Base-by-base conservation (phyloP, 2,329 filamentous ascomycete genomes). In the Xylaria sp. region DNA sequence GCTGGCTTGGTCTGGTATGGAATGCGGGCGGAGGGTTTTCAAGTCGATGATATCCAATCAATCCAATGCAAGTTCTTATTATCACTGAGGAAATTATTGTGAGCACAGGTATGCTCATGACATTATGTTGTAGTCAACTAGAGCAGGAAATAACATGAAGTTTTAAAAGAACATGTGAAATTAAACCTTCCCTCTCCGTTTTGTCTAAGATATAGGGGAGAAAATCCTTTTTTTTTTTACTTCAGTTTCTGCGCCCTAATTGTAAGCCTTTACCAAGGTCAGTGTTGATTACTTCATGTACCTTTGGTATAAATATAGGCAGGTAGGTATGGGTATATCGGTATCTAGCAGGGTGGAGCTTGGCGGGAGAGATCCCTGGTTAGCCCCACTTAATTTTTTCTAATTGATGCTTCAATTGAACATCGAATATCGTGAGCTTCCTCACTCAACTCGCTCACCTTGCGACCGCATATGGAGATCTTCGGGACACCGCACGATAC, bases 351-450 rank as follows among this genome's bases (percentile, higher is more conserved):
- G 11, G 14, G 39, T 42, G 39, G 39, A 17, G 39, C 39, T 42
- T 42, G 14, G 39, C 24, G 24, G 5, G 4, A 42, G 4, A 42
- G 39, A 42, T 14, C 39, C 39, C 39, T 42, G 14, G 14, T 2
- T 17, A 2, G 14, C 19, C 54, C 69, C 69, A 71, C 69, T 67
- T 59, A 60, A 71, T 34, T 57, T 71, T 71, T 71, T 69, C 58
- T 42, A 63, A 63, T 45, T 39, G 19, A 51, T n/a, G 51, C 64
- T 66, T 65, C 65, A 55, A 61, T 21, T 30, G 3, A 48, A 50
- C 36, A 65, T 61, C 54, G 4, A 17, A 42, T 42, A 14, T 42
- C 14, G 48, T 39, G 55, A 61, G 45, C 14, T 47, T 50, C 30
- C 14, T 24, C 4, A 27, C 24, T 4, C 24, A 27, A 27, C 24